Evolutionary conservation across 2,329 filamentous ascomycete species (phyloP), one percentile per base, ranked within the genome.

Genomic region (Alternaria atra): DNA sequence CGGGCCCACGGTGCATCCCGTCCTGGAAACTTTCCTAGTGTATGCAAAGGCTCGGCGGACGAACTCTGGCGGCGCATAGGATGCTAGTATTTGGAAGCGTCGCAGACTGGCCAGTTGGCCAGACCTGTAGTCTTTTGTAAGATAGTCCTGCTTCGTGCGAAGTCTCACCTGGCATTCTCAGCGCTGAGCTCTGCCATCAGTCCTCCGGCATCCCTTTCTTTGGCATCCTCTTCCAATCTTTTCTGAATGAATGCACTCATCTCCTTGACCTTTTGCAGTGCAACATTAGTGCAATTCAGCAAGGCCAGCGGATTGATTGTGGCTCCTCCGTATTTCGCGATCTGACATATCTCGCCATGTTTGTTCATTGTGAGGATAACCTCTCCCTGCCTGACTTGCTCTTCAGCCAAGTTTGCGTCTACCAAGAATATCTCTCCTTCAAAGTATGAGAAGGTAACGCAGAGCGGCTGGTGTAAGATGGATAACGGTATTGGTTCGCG

Each of bases 381-480:
- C 77, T 90, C 89, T 58, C 88, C 90, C 39, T 90, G 86, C 20
- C 91, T 84, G 58, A 93, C 83, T 77, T 93, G 90, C 80, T 95
- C 92, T 80, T 95, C 92, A 39, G 91, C 79, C 77, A 88, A 83
- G 43, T 85, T 90, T 3, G 91, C 86, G 77, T 95, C 92, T n/a
- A 92, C 76, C 54, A 94, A 73, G 43, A 91, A 86, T 13, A 90
- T 84, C 67, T 91, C 90, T 5, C 89, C 91, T 35, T 90, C 87
- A 67, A 91, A 97, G 75, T 93, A 94, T 71, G 89, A 92, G 79
- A 97, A 97, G 0, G 93, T 97, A 46, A 97, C 85, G 75, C 94
- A 97, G 55, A 97, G 90, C 1, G 95, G 95, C 69, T 92, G 91
- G 80, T 98, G 95, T 66, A 97, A 87, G 83, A 97, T 92, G 71